Conservation (phyloP, 148 eudicot genomes). For the Amaranthus hypochondriacus region DNA sequence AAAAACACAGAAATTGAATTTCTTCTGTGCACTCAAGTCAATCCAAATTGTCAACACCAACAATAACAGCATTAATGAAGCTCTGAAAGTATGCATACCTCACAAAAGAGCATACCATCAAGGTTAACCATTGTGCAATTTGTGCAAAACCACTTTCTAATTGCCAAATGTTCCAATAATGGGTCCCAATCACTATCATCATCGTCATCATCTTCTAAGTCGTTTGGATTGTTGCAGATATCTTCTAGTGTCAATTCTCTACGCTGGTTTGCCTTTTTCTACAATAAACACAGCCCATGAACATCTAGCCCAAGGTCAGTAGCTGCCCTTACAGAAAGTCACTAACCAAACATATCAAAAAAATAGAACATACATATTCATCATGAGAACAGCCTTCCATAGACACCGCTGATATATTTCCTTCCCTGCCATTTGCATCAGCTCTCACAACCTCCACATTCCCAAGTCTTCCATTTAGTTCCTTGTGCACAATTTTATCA, state of each 20-base stretch:
- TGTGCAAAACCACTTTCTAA: conserved; percentile 76
- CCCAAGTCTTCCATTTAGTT: conserved; percentile 31
- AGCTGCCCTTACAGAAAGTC: neutral
- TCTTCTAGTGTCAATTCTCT: conserved; percentile 69
- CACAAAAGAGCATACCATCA: conserved; percentile 51
- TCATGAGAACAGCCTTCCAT: conserved; percentile 26
- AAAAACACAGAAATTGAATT: neutral
- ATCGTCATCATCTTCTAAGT: conserved; percentile 68
- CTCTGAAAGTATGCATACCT: conserved; percentile 41
- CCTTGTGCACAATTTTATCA: conserved; percentile 17
- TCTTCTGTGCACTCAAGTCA: neutral
- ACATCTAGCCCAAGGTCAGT: neutral
- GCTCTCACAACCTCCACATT: conserved; percentile 18
- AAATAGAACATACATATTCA: conserved; percentile 26
- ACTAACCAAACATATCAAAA: neutral
- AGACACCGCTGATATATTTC: conserved; percentile 19
- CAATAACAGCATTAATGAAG: conserved; percentile 15
- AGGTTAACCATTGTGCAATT: conserved; percentile 84
- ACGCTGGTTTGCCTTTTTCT: conserved; percentile 41
- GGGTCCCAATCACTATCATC: conserved; percentile 93
- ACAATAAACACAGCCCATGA: conserved; percentile 22
- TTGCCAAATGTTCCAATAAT: conserved; percentile 31
- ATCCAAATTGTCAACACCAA: neutral
- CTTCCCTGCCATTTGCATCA: conserved; percentile 31
- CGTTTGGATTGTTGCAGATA: conserved; percentile 50